Percentiles rank a stretch among this genome's conserved stretches.
Evolutionary conservation across 2,329 filamentous ascomycete genomes (phyloP).

Genomic region (Scleromitrula shiraiana): DNA sequence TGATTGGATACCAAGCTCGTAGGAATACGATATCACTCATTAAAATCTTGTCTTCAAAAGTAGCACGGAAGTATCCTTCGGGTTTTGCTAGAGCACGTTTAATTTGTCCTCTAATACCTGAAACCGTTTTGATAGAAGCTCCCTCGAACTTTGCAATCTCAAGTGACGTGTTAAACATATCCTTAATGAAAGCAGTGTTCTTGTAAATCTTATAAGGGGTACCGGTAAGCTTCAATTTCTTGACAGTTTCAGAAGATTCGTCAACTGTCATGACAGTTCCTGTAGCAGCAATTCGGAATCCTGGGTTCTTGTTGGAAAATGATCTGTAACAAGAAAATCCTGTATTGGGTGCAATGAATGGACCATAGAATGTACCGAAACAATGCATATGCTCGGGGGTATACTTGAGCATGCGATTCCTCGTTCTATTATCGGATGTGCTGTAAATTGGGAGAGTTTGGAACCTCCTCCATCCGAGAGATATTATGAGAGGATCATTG

Average conservation of each 20-base stretch:
- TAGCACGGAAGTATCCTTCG: slow-evolving; percentile 91
- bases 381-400: slow-evolving; percentile 99
- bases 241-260: slow-evolving; percentile 94
- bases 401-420: slow-evolving; percentile 98
- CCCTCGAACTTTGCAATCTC: slow-evolving; percentile 99
- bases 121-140: slow-evolving; percentile 90
- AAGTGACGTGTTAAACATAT: slow-evolving; percentile 90
- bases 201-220: slow-evolving; percentile 97
- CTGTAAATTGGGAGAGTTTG: slow-evolving; percentile 89
- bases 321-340: slow-evolving; percentile 92
- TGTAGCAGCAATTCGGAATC: slow-evolving; percentile 90
- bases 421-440: slow-evolving; percentile 84
- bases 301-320: slow-evolving; percentile 74
- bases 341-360: slow-evolving; percentile 89
- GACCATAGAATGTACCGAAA: slow-evolving; percentile 91
- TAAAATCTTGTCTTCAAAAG: slow-evolving; percentile 97
- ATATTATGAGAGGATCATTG: slow-evolving; percentile 95
- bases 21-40: slow-evolving; percentile 96
- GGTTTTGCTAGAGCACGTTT: slow-evolving; percentile 90
- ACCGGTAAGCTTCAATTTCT: slow-evolving; percentile 96
- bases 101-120: slow-evolving; percentile 91
- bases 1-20: slow-evolving; percentile 92
- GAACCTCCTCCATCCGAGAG: slow-evolving; percentile 91
- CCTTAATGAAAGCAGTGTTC: slow-evolving; percentile 97
- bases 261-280: slow-evolving; percentile 92